Evolutionary conservation across 2,329 filamentous ascomycete genomes (phyloP).

Genomic region (Botrytis deweyae): DNA sequence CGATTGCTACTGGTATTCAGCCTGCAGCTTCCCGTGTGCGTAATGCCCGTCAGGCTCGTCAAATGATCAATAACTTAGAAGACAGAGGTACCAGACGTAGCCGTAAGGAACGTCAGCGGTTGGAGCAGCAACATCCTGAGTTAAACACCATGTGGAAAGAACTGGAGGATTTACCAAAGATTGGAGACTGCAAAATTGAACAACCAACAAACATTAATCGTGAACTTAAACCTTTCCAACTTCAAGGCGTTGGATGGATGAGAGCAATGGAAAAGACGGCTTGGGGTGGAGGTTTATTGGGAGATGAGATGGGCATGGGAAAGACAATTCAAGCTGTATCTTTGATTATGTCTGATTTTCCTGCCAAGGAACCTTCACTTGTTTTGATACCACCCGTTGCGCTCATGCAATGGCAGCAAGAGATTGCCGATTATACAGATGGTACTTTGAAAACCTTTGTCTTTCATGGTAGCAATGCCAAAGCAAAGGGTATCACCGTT

Average conservation of each 20-base stretch:
- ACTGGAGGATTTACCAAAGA: constrained; percentile 64
- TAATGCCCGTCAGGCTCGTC: constrained; percentile 19
- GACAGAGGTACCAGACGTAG: constrained; percentile 42
- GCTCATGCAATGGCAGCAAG: constrained; percentile 89
- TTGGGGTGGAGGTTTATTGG: constrained; percentile 86
- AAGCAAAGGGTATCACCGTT: constrained; percentile 72
- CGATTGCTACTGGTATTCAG: not conserved
- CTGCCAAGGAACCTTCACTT: constrained; percentile 75
- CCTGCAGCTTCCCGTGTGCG: not conserved
- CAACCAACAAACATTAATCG: constrained; percentile 79
- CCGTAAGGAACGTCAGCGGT: constrained; percentile 58
- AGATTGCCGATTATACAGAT: constrained; percentile 79
- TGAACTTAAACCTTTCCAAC: constrained; percentile 86
- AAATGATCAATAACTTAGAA: constrained; percentile 25
- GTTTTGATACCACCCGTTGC: constrained; percentile 92
- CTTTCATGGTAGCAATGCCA: constrained; percentile 82
- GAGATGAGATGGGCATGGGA: constrained; percentile 98
- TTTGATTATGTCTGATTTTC: constrained; percentile 96
- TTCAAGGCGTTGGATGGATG: constrained; percentile 95
- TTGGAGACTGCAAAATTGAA: constrained; percentile 61
- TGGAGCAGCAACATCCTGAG: constrained; percentile 75
- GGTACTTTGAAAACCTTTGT: constrained; percentile 88
- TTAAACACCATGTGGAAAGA: constrained; percentile 83
- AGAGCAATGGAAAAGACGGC: constrained; percentile 78
- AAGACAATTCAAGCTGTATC: constrained; percentile 99